Evolutionary conservation across 106 monocot species (phyloP), one percentile per base, ranked within the genome.

Genomic region (Vanilla planifolia): DNA sequence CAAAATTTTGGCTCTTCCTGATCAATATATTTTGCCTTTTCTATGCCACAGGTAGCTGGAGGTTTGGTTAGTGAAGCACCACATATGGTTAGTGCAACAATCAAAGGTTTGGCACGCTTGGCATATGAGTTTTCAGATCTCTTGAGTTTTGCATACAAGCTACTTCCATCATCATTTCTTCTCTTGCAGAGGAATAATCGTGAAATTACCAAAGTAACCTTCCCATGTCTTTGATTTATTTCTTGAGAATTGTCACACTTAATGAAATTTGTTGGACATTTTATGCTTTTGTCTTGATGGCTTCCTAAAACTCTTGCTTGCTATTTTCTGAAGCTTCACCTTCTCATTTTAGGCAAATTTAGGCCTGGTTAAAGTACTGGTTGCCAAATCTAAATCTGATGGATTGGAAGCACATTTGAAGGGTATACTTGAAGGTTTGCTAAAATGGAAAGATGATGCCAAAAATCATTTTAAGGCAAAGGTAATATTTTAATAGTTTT

Each of bases 101-200:
- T 91, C 39, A 91, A 78, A 77, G 91, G 91, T 53, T 70, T 96
- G 50, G 96, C 91, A 65, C 86, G 96, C 40, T 69, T 96, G 68
- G 72, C 87, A 24, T 96, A 96, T 73, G 96, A 96, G 71, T 96
- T 96, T 63, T 91, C 96, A n/a, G 96, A 96, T 80, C 91, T 96
- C 19, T 65, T 96, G 52, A 66, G 50, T 67, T 52, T 71, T 57
- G 87, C 96, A 53, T 96, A 81, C 66, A 96, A 59, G 46, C 58
- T 96, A 46, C 96, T 96, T 17, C 96, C 96, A 43, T 87, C 87
- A 33, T 51, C 87, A 63, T 91, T 91, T 63, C 79, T 91, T 17
- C 87, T 91, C 6, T 59, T 96, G 53, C 77, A 86, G 67, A 91
- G 84, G 62, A 84, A 82, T 44, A 91, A 96, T 28, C 86, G 91